Percentiles rank a stretch among this genome's conserved stretches.
Conservation (phyloP, 2,329 filamentous ascomycete genomes). For the Sclerotinia sclerotiorum region DNA sequence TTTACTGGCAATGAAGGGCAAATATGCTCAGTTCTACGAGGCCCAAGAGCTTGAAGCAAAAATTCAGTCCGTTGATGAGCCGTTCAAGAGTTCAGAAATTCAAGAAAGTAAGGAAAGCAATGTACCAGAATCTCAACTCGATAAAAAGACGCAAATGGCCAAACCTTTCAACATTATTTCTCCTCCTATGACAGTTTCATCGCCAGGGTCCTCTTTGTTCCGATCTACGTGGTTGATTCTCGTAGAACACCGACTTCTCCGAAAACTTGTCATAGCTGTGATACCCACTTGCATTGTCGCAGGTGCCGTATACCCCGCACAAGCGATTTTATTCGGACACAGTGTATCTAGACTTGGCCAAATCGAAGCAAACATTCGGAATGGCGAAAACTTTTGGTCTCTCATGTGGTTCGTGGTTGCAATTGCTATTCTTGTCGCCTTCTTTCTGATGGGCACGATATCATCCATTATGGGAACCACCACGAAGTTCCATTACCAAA, state of each 20-base stretch:
- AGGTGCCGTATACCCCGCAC: conserved; percentile 74
- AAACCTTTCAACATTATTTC: not conserved
- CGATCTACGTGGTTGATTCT: not conserved
- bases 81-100: not conserved
- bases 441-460: conserved; percentile 87
- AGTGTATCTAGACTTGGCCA: conserved; percentile 89
- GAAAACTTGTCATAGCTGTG: conserved; percentile 58
- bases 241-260: not conserved
- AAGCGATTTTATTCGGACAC: conserved; percentile 85
- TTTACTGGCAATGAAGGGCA: conserved; percentile 64
- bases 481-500: conserved; percentile 85
- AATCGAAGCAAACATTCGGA: conserved; percentile 70
- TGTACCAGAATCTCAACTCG: conserved; percentile 34
- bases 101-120: not conserved
- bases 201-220: not conserved
- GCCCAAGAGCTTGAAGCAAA: conserved; percentile 55
- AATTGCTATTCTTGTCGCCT: conserved; percentile 88
- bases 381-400: conserved; percentile 18
- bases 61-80: not conserved
- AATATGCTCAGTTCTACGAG: conserved; percentile 68
- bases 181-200: not conserved
- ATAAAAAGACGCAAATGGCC: not conserved
- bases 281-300: not conserved
- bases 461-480: conserved; percentile 85
- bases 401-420: conserved; percentile 25